Conservation (phyloP, 2,329 filamentous ascomycete genomes). For the Aspergillus sojae region DNA sequence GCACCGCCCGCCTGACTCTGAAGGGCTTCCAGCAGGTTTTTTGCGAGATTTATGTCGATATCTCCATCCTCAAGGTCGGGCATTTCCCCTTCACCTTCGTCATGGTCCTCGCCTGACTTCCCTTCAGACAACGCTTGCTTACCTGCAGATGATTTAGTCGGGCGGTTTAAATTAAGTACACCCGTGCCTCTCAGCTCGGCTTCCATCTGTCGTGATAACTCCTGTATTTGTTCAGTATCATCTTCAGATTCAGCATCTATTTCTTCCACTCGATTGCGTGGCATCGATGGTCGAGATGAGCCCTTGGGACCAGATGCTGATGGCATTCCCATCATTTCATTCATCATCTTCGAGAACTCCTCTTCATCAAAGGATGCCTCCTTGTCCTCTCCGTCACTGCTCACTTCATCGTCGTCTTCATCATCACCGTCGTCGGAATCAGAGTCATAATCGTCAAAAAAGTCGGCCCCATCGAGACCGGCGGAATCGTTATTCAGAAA, state of each 20-base stretch:
- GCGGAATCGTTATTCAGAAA: slow-evolving; percentile 87
- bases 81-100: slow-evolving; percentile 24
- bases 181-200: slow-evolving; percentile 51
- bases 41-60: slow-evolving; percentile 83
- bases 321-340: slow-evolving; percentile 80
- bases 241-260: slow-evolving; percentile 55
- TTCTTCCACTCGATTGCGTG: slow-evolving; percentile 45
- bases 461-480: slow-evolving; percentile 75
- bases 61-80: slow-evolving; percentile 59
- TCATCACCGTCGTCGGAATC: slow-evolving; percentile 60
- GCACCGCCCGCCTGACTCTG: slow-evolving; percentile 84
- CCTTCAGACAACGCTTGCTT: slow-evolving; percentile 30
- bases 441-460: slow-evolving; percentile 69
- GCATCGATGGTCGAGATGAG: slow-evolving; percentile 22
- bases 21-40: slow-evolving; percentile 89
- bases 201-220: slow-evolving; percentile 50
- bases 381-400: slow-evolving; percentile 70
- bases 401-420: slow-evolving; percentile 55
- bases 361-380: slow-evolving; percentile 81
- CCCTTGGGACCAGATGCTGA: slow-evolving; percentile 36
- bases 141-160: slow-evolving; percentile 19
- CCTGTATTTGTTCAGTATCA: slow-evolving; percentile 61
- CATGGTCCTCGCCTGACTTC: slow-evolving; percentile 28
- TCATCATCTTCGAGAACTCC: slow-evolving; percentile 85
- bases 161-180: slow-evolving; percentile 43